Percentiles rank a stretch among this genome's conserved stretches.
Evolutionary conservation across 1,139 yeast species (phyloP).

Genomic region (Yamadazyma diddensiae): DNA sequence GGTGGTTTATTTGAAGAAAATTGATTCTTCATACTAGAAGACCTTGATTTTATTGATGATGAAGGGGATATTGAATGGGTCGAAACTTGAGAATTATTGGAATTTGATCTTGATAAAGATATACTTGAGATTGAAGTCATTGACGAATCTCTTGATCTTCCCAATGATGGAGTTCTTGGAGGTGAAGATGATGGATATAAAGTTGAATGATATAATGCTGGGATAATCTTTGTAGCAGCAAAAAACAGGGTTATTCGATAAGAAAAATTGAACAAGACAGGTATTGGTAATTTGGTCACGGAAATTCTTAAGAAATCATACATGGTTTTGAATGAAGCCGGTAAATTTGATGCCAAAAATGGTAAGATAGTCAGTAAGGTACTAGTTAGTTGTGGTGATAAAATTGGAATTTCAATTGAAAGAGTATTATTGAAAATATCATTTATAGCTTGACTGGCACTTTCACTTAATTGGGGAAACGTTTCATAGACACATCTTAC

Average conservation of each 20-base stretch:
- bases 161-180: conserved; percentile 25
- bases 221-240: conserved; percentile 92
- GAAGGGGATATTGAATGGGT: conserved; percentile 1
- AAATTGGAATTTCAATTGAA: conserved; percentile 31
- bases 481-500: conserved; percentile 91
- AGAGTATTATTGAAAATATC: conserved; percentile 38
- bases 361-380: conserved; percentile 44
- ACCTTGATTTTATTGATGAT: conserved; percentile 2
- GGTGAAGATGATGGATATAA: conserved; percentile 35
- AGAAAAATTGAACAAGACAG: conserved; percentile 75
- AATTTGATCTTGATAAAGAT: conserved; percentile 9
- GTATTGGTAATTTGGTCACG: conserved; percentile 72
- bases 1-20: conserved; percentile 26
- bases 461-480: conserved; percentile 73
- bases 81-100: conserved; percentile 7
- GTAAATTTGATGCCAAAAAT: conserved; percentile 50
- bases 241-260: conserved; percentile 85
- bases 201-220: conserved; percentile 55
- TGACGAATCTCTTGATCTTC: conserved; percentile 16
- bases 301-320: conserved; percentile 70
- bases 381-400: conserved; percentile 40
- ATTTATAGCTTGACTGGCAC: conserved; percentile 41
- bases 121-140: conserved; percentile 13
- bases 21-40: conserved; percentile 5
- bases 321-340: conserved; percentile 60